Evolutionary conservation across 768 basidiomycete species (phyloP).

Genomic region (Thelephora ganbajun): DNA sequence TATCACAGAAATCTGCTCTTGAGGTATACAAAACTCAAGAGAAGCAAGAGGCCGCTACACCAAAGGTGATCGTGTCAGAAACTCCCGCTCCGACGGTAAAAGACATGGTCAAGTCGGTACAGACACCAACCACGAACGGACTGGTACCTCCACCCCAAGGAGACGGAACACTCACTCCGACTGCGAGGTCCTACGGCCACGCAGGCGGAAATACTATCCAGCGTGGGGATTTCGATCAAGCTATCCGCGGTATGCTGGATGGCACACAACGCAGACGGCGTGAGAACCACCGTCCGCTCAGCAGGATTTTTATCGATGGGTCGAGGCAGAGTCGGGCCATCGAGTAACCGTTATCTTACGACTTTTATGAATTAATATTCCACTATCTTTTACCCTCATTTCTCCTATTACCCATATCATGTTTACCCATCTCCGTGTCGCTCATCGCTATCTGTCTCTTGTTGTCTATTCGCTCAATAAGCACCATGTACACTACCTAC

Average conservation of each 20-base stretch:
- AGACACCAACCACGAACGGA: neutral
- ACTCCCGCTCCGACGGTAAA: conserved; percentile 6
- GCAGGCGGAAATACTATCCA: conserved; percentile 42
- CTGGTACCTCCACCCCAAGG: neutral
- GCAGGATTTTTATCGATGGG: conserved; percentile 75
- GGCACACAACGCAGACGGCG: conserved; percentile 39
- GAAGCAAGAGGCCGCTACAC: conserved; percentile 14
- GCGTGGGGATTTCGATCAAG: conserved; percentile 72
- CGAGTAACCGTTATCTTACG: conserved; percentile 10
- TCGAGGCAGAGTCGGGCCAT: conserved; percentile 17
- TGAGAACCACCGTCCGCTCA: conserved; percentile 37
- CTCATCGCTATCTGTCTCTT: neutral
- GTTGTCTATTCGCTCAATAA: neutral
- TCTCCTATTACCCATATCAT: conserved; percentile 5
- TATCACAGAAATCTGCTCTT: conserved; percentile 49
- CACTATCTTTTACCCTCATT: conserved; percentile 5
- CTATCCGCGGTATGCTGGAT: conserved; percentile 66
- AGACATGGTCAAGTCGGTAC: neutral
- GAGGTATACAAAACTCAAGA: conserved; percentile 43
- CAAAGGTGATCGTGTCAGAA: conserved; percentile 9
- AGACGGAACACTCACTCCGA: conserved; percentile 15
- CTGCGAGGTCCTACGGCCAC: conserved; percentile 25
- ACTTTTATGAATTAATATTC: neutral
- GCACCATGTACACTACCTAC: conserved; percentile 1
- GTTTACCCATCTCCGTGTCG: neutral